Conservation (phyloP, 2,329 filamentous ascomycete genomes). For the Penicillium aurantiogriseum region DNA sequence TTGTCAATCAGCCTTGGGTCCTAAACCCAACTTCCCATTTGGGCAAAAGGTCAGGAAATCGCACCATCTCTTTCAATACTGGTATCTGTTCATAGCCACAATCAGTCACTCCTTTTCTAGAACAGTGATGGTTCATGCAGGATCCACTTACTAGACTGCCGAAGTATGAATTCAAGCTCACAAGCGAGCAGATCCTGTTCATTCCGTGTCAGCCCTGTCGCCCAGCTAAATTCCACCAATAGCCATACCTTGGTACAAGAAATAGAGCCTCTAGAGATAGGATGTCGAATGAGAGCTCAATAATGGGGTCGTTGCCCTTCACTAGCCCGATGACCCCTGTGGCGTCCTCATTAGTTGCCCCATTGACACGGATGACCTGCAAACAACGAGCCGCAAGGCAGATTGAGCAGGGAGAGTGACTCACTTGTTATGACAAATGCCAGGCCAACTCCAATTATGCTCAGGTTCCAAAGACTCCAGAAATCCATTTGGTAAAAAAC, state of each 20-base stretch:
- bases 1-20: constrained; percentile 29
- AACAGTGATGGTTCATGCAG: neutral
- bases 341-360: constrained; percentile 6
- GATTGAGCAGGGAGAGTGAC: constrained; percentile 34
- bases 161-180: constrained; percentile 87
- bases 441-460: constrained; percentile 71
- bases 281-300: constrained; percentile 83
- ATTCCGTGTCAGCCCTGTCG: constrained; percentile 19
- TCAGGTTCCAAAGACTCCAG: constrained; percentile 72
- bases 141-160: constrained; percentile 46
- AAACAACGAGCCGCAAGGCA: constrained; percentile 22
- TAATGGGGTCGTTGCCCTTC: constrained; percentile 60
- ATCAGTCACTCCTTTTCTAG: constrained; percentile 18
- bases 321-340: constrained; percentile 66
- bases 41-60: neutral
- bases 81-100: constrained; percentile 59
- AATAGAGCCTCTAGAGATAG: constrained; percentile 84
- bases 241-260: constrained; percentile 66
- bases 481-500: constrained; percentile 82
- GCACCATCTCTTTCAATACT: constrained; percentile 85
- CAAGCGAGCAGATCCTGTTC: constrained; percentile 73
- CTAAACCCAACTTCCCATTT: neutral
- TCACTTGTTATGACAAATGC: constrained; percentile 70
- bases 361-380: neutral
- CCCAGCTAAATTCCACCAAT: constrained; percentile 1